Base-by-base conservation (phyloP, 2,329 filamentous ascomycete genomes). In the Trichophyton rubrum region DNA sequence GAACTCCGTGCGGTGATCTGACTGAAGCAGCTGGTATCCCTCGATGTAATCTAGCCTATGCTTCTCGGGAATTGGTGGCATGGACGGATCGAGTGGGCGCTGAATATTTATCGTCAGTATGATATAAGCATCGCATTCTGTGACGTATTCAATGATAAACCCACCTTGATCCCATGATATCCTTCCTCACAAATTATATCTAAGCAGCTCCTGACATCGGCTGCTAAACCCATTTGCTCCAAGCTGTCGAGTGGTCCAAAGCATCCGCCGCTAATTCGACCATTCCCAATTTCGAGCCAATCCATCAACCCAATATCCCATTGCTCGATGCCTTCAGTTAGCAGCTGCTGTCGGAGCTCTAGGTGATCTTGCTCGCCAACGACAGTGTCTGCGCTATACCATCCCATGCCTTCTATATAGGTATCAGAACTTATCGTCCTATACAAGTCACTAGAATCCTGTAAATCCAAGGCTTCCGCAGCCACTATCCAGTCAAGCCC, bases 401-500 rank as follows among this genome's bases (percentile, higher is more conserved):
- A 78, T 11, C 89, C 90, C 87, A 96, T 93, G 15, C 87, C 89
- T 8, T 77, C 73, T 35, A 80, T 75, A 68, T 95, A 96, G 0
- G 91, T 95, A 58, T 83, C 82, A 68, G 89, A 78, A 70, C 93
- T 99, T 59, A 92, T 79, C 9, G 96, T 88, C 24, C 91, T 85
- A 47, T 92, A 78, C 22, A 24, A 24, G 11, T 3, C 15, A 22
- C 9, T 20, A 8, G 80, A 81, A 60, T 88, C 79, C 2, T 85
- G 68, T 67, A 92, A 88, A 24, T 79, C 79, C 0, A 88, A 88
- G 7, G 89, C 88, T 84, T 86, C 92, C 61, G 86, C 81, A 56
- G 86, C 83, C 66, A 87, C 85, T 67, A 95, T 89, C 92, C 95
- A 99, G 67, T 92, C 88, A 51, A 95, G 82, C 0, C 93, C 92